Conservation (phyloP, 345 rosid genomes). For the Hevea brasiliensis region DNA sequence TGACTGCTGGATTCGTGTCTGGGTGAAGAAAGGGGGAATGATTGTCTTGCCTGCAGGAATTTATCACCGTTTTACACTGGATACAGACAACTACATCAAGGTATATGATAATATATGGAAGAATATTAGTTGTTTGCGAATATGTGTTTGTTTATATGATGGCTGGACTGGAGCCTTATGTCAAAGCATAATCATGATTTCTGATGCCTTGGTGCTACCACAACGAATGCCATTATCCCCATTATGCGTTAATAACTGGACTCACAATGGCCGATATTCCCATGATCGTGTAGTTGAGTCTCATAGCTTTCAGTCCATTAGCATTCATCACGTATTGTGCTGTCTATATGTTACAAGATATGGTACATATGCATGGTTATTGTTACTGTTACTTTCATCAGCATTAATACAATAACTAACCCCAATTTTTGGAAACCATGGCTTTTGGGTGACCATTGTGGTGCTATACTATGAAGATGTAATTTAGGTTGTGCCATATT, state of each 20-base stretch:
- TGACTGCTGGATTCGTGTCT: constrained; percentile 75
- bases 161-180: not conserved
- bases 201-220: not conserved
- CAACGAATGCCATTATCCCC: not conserved
- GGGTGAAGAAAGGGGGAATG: constrained; percentile 90
- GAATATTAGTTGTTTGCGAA: not conserved
- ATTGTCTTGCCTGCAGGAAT: constrained; percentile 88
- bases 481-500: not conserved
- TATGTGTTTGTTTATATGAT: not conserved
- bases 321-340: not conserved
- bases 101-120: constrained; percentile 24
- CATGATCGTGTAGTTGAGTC: not conserved
- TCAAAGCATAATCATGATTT: not conserved
- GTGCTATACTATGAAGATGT: not conserved
- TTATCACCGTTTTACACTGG: constrained; percentile 83
- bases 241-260: not conserved
- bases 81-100: constrained; percentile 72
- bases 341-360: not conserved
- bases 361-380: not conserved
- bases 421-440: not conserved
- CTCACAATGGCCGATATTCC: not conserved
- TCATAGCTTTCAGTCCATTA: not conserved
- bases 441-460: not conserved
- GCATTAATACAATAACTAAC: not conserved
- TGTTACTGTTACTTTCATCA: not conserved